Percentiles rank a stretch among this genome's conserved stretches.
Conservation (phyloP, 345 rosid species). For the Sisymbrium altissimum region DNA sequence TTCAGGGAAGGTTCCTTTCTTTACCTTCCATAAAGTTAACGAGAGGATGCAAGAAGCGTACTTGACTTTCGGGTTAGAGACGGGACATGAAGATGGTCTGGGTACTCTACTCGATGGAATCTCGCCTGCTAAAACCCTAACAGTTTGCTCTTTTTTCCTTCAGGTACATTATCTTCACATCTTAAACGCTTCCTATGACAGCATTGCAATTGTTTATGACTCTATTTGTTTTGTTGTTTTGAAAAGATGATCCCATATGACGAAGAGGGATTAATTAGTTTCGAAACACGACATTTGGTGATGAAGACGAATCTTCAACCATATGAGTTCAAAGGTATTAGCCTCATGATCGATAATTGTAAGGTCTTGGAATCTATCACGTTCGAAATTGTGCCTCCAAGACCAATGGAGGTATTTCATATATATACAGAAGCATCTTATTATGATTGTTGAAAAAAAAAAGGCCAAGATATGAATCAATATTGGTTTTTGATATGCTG, state of each 20-base stretch:
- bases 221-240: background rate
- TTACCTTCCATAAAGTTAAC: background rate
- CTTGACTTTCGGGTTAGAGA: background rate
- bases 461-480: background rate
- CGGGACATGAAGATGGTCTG: background rate
- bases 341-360: conserved; percentile 36
- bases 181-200: no score
- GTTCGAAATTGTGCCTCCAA: conserved; percentile 22
- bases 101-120: background rate
- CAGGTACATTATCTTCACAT: background rate
- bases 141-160: background rate
- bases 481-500: background rate
- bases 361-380: conserved; percentile 32
- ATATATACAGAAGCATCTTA: background rate
- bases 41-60: background rate
- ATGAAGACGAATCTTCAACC: background rate
- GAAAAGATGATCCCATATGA: background rate
- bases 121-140: background rate
- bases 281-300: background rate
- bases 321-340: background rate
- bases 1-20: background rate
- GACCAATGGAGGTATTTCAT: conserved; percentile 1
- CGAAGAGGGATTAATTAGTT: background rate
- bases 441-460: background rate
- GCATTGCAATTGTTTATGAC: background rate